Evolutionary conservation across 1,284 basidiomycete genomes (phyloP), one percentile per base, ranked within the genome.

Genomic region (Xerocomus minutiporus): DNA sequence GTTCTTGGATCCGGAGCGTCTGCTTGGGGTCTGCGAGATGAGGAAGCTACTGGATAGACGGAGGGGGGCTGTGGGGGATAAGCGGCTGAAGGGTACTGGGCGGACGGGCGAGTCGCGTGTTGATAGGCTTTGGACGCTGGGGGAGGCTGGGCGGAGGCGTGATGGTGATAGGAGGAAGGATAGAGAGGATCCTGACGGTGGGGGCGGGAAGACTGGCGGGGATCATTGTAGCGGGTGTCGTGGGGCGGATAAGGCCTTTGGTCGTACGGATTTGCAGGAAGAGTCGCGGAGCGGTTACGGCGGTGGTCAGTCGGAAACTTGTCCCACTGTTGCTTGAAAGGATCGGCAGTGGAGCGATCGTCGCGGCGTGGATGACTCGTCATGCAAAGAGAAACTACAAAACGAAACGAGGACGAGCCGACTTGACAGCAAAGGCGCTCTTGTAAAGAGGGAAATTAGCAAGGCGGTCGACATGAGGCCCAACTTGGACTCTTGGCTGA

Each of bases 391-490:
- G 9, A 20, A 38, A 17, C 36, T 34, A 11, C 32, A 4, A 34
- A 34, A 15, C 32, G 20, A 20, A 20, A 20, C 20, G 20, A 20
- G 20, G 20, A 20, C 17, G 36, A 20, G 36, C 36, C 36, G 13
- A 34, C 32, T 34, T 34, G 17, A 26, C 20, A 20, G 20, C 20
- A 20, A n/a, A 6, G 41, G 53, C 28, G 50, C 43, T 48, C 9
- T 35, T 42, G 4, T 39, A 51, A 46, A 48, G 47, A 56, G 35
- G 29, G 57, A 50, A 52, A 56, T 46, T 44, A 49, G 60, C 63
- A 62, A 65, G 60, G 62, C 69, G 61, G 69, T 68, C 69, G 71
- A 79, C 77, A 79, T 78, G 78, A 79, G 78, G 78, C 77, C 51
- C 46, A 44, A 36, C 36, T 38, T 20, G 17, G 36, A 20, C 20